These are phyloP conservation scores for Trametes punicea DNA, from an alignment of 768 basidiomycete genomes.

Conservation along the genomic window DNA sequence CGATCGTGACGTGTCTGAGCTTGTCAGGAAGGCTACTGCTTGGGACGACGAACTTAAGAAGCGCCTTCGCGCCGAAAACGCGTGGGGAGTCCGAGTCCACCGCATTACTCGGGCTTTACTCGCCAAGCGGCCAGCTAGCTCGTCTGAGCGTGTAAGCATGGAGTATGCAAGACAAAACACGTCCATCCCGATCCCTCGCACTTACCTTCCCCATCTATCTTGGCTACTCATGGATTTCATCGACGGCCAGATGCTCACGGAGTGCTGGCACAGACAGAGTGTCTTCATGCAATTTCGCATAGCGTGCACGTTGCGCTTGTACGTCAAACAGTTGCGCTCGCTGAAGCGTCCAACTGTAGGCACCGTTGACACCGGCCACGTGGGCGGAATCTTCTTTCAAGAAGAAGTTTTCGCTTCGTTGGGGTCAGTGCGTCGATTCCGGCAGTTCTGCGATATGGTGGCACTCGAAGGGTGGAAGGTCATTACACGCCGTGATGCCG, in stretches of 20 bases:
- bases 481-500: neutral
- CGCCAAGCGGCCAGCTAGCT: neutral
- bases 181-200: slow-evolving; percentile 15
- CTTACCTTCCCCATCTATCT: neutral
- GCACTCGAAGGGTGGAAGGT: slow-evolving; percentile 11
- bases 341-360: slow-evolving; percentile 2
- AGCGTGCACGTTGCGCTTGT: slow-evolving; percentile 21
- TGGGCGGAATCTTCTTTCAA: slow-evolving; percentile 12
- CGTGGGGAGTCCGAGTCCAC: neutral
- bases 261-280: slow-evolving; percentile 17
- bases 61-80: neutral
- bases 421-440: neutral
- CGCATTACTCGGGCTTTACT: slow-evolving; percentile 3
- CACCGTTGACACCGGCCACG: neutral
- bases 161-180: slow-evolving; percentile 14
- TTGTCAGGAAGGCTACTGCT: neutral
- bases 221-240: slow-evolving; percentile 19
- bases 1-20: neutral
- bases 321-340: slow-evolving; percentile 17
- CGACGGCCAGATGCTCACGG: slow-evolving; percentile 18
- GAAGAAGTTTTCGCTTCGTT: slow-evolving; percentile 6
- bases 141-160: slow-evolving; percentile 10
- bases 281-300: slow-evolving; percentile 16
- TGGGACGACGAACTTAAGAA: slow-evolving; percentile 1
- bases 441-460: slow-evolving; percentile 5